These are phyloP conservation scores for Phanerodontia chrysosporium DNA, from an alignment of 768 basidiomycete species.

Conservation along the genomic window DNA sequence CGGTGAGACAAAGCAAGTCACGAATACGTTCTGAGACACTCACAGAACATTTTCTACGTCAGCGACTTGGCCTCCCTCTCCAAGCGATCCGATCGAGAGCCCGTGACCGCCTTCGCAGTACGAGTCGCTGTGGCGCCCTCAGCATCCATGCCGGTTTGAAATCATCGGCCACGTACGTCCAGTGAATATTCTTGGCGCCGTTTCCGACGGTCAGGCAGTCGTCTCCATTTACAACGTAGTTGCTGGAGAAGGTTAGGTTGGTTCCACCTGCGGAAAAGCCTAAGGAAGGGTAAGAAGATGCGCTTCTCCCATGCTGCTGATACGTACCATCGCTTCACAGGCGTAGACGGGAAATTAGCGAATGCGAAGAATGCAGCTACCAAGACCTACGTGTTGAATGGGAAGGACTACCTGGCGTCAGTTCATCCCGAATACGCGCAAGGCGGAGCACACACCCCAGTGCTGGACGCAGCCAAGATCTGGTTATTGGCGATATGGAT, in stretches of 20 bases:
- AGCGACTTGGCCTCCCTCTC: constrained; percentile 38
- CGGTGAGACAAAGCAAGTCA: too few relatives aligned
- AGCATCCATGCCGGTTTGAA: background rate
- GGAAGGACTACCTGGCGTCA: constrained; percentile 38
- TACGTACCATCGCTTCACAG: too few relatives aligned
- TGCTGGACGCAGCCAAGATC: constrained; percentile 50
- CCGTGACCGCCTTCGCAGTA: constrained; percentile 60
- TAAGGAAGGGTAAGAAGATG: background rate
- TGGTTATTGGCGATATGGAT: constrained; percentile 51
- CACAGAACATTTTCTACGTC: constrained; percentile 56
- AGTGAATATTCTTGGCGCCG: constrained; percentile 52
- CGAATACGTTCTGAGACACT: too few relatives aligned
- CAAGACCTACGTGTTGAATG: constrained; percentile 52
- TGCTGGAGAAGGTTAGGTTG: constrained; percentile 55
- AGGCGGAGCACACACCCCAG: constrained; percentile 7
- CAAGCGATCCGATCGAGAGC: constrained; percentile 51
- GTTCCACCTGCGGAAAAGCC: constrained; percentile 52
- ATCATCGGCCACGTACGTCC: constrained; percentile 11
- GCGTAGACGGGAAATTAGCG: too few relatives aligned
- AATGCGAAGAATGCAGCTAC: too few relatives aligned
- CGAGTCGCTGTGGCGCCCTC: constrained; percentile 33
- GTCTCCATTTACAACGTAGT: constrained; percentile 55
- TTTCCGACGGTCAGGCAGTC: constrained; percentile 58
- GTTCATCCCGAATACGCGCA: background rate
- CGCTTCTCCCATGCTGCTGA: too few relatives aligned